These are phyloP conservation scores for Venturiaceae sp. DNA, from an alignment of 2,329 filamentous ascomycete species.

Conservation along the genomic window DNA sequence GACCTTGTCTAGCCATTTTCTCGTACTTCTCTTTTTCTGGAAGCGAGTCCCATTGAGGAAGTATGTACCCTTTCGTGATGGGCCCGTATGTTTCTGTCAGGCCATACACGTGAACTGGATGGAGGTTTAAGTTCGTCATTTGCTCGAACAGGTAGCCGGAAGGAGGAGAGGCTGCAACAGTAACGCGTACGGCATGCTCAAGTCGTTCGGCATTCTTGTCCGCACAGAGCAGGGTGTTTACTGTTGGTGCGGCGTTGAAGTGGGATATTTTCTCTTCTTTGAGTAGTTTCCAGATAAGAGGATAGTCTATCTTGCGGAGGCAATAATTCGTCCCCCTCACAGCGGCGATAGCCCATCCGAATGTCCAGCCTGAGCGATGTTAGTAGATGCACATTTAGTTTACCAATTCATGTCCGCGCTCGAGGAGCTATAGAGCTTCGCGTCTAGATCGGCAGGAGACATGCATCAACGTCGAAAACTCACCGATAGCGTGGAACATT, in stretches of 20 bases:
- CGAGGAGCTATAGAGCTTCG: constrained; percentile 38
- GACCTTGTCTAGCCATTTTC: constrained; percentile 88
- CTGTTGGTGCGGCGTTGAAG: constrained; percentile 91
- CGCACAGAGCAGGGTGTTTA: constrained; percentile 86
- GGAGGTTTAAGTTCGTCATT: constrained; percentile 80
- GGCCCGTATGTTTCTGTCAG: constrained; percentile 85
- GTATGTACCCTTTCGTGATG: constrained; percentile 84
- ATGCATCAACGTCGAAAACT: constrained; percentile 9
- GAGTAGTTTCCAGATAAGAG: constrained; percentile 80
- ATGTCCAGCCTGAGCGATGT: constrained; percentile 54
- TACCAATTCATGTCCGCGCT: constrained; percentile 1
- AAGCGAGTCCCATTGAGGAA: constrained; percentile 75
- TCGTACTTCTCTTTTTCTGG: constrained; percentile 68
- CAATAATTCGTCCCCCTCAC: constrained; percentile 94
- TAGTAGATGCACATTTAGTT: constrained; percentile 8
- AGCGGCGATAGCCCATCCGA: constrained; percentile 87
- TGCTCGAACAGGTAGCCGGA: constrained; percentile 85
- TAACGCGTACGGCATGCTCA: constrained; percentile 66
- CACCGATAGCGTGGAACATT: constrained; percentile 63
- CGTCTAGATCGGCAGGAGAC: constrained; percentile 26
- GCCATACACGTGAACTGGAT: constrained; percentile 90
- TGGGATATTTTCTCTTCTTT: constrained; percentile 85
- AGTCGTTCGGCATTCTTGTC: constrained; percentile 64
- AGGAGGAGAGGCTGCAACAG: constrained; percentile 85
- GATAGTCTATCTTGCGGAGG: constrained; percentile 89